phyloP scores from a whole-genome alignment of 768 basidiomycete genomes.

The Cyathus striatus region DNA sequence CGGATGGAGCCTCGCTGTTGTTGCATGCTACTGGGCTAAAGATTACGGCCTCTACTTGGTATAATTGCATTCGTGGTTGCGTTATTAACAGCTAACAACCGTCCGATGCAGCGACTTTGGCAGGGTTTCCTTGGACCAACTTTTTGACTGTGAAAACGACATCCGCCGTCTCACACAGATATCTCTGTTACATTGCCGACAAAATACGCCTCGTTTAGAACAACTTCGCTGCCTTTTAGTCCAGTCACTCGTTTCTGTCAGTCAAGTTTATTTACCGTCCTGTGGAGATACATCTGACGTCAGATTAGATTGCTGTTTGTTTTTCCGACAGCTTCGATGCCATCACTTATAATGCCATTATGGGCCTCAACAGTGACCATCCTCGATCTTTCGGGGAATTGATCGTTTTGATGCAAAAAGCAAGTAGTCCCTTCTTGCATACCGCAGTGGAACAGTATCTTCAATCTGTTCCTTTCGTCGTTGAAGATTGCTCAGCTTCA shows the following conservation, averaged over 20 bases:
- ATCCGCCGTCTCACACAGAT: conserved; percentile 34
- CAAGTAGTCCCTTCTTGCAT: too few relatives aligned
- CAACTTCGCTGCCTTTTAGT: conserved; percentile 37
- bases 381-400: background rate
- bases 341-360: conserved; percentile 10
- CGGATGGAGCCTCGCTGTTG: conserved; percentile 34
- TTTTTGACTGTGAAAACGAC: conserved; percentile 30
- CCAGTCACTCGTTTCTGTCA: conserved; percentile 36
- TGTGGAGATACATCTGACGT: too few relatives aligned
- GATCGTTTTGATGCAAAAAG: too few relatives aligned
- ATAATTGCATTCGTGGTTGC: too few relatives aligned
- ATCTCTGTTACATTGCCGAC: conserved; percentile 31
- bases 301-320: conserved; percentile 34
- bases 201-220: conserved; percentile 29
- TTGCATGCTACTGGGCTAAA: too few relatives aligned
- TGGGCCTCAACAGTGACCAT: conserved; percentile 1
- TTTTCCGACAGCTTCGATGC: conserved; percentile 37
- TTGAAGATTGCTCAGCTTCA: too few relatives aligned
- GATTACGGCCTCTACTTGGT: too few relatives aligned
- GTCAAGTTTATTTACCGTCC: conserved; percentile 10
- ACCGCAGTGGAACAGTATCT: too few relatives aligned
- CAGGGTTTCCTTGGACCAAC: too few relatives aligned
- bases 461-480: too few relatives aligned
- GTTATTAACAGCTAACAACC: too few relatives aligned
- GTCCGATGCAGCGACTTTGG: too few relatives aligned